Evolutionary conservation across 1,284 basidiomycete genomes (phyloP).

Genomic region (Coniophora puteana): DNA sequence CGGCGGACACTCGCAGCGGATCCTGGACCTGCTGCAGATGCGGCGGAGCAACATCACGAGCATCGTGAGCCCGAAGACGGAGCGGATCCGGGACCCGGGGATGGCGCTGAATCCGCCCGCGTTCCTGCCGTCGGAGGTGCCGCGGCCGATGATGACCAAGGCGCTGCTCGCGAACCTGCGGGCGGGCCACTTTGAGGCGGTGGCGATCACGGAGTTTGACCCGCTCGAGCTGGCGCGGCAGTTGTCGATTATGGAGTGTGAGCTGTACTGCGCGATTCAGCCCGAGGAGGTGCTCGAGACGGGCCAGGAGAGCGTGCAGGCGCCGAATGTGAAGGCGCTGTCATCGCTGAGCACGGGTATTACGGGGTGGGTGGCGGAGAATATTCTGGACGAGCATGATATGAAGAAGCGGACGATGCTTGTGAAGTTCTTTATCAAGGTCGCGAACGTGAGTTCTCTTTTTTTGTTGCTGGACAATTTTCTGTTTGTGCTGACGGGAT

Average conservation of each 20-base stretch:
- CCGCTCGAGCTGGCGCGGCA: constrained; percentile 90
- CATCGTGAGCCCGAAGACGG: constrained; percentile 50
- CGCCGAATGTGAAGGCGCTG: constrained; percentile 79
- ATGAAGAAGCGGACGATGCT: constrained; percentile 81
- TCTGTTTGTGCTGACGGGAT: constrained; percentile 25
- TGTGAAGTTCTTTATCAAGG: constrained; percentile 95
- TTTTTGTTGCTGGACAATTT: constrained; percentile 13
- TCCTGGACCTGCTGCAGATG: constrained; percentile 65
- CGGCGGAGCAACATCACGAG: constrained; percentile 43
- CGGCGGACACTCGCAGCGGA: constrained; percentile 65
- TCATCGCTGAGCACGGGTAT: constrained; percentile 88
- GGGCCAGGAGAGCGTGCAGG: constrained; percentile 63
- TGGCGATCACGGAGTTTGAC: constrained; percentile 89
- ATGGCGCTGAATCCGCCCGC: constrained; percentile 66
- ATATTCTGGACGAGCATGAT: constrained; percentile 87
- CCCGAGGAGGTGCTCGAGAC: constrained; percentile 87
- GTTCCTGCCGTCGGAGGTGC: constrained; percentile 56
- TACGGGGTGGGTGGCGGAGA: constrained; percentile 95
- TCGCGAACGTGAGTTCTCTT: constrained; percentile 76
- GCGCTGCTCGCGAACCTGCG: constrained; percentile 63
- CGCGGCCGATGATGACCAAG: constrained; percentile 84
- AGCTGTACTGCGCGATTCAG: constrained; percentile 81
- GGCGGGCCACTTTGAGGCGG: constrained; percentile 52
- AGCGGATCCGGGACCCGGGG: constrained; percentile 63
- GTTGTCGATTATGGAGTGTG: constrained; percentile 92